phyloP scores from a whole-genome alignment of 306 rosid genomes.

The Castanea mollissima region DNA sequence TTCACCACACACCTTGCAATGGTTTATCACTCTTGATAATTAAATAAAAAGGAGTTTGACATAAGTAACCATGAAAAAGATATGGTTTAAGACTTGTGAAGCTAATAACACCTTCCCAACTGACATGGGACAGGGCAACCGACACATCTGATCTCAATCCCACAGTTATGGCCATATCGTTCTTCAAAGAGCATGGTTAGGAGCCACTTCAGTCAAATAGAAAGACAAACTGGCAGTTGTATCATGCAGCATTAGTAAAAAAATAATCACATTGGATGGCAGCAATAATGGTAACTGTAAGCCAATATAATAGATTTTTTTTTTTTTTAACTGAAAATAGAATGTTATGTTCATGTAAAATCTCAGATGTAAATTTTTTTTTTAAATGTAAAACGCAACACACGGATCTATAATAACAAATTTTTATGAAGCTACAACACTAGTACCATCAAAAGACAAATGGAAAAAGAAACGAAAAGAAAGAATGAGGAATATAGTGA shows the following conservation, averaged over 20 bases:
- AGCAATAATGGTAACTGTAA: neutral
- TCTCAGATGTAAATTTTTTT: neutral
- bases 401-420: neutral
- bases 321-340: neutral
- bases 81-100: neutral
- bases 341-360: neutral
- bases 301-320: neutral
- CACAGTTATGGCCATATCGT: neutral
- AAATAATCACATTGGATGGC: neutral
- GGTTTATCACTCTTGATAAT: neutral
- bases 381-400: neutral
- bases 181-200: neutral
- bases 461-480: too few relatives aligned
- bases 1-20: neutral
- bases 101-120: neutral
- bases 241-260: neutral
- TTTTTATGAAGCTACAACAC: neutral
- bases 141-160: neutral
- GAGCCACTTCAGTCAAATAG: conserved; percentile 2
- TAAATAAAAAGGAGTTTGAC: neutral
- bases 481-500: too few relatives aligned
- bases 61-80: neutral
- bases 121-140: neutral
- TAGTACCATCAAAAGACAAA: neutral
- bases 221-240: neutral